Evolutionary conservation across 1,284 basidiomycete species (phyloP).

Genomic region (Papiliotrema fonsecae): DNA sequence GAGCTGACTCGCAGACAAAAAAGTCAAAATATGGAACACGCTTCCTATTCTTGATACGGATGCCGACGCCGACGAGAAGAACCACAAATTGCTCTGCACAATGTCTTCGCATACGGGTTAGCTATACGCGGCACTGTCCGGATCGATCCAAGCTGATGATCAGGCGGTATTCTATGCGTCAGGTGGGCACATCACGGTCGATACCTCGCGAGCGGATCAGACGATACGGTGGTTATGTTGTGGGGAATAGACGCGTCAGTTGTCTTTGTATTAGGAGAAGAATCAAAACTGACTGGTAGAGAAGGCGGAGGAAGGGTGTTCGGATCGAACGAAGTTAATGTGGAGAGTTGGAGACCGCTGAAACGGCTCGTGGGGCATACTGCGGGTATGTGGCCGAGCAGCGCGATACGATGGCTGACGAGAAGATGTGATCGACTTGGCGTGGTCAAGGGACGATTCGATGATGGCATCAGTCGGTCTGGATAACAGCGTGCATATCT

Average conservation of each 20-base stretch:
- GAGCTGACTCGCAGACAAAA: constrained; percentile 65
- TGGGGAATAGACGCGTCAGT: constrained; percentile 95
- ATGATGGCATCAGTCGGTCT: constrained; percentile 92
- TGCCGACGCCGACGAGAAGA: constrained; percentile 66
- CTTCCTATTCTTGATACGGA: constrained; percentile 76
- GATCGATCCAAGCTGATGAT: constrained; percentile 4
- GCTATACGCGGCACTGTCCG: constrained; percentile 14
- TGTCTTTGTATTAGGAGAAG: neutral
- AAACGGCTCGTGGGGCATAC: constrained; percentile 88
- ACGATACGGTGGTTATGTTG: constrained; percentile 91
- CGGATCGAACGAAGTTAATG: constrained; percentile 86
- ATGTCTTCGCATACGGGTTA: constrained; percentile 82
- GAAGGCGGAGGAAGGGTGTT: constrained; percentile 77
- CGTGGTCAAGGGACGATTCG: constrained; percentile 87
- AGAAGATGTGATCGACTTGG: constrained; percentile 87
- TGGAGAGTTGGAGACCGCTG: constrained; percentile 96
- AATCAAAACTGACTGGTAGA: constrained; percentile 46
- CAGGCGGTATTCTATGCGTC: constrained; percentile 83
- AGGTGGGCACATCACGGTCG: constrained; percentile 91
- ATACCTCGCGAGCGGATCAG: constrained; percentile 93
- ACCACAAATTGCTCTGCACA: constrained; percentile 83
- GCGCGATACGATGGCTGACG: neutral
- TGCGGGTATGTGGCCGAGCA: constrained; percentile 58
- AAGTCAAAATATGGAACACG: constrained; percentile 96
- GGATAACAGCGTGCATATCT: constrained; percentile 85